Evolutionary conservation across 2,329 filamentous ascomycete species (phyloP).

Genomic region (Fusarium paranaense): DNA sequence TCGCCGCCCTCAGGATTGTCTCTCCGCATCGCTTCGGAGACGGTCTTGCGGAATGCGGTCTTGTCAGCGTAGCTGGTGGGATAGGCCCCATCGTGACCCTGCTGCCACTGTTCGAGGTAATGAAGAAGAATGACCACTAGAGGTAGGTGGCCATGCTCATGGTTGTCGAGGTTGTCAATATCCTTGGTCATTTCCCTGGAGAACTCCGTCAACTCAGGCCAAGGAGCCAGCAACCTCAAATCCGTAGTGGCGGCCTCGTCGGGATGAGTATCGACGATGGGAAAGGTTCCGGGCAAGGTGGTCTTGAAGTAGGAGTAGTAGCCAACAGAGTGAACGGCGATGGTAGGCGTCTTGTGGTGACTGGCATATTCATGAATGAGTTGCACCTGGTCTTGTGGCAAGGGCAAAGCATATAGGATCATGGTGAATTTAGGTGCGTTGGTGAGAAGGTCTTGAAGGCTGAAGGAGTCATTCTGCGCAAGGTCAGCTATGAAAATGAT

Average conservation of each 20-base stretch:
- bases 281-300: constrained; percentile 80
- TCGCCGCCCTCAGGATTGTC: constrained; percentile 87
- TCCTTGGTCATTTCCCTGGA: constrained; percentile 73
- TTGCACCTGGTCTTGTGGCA: constrained; percentile 56
- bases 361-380: constrained; percentile 61
- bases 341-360: constrained; percentile 74
- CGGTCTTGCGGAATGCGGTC: constrained; percentile 78
- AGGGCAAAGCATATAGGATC: constrained; percentile 67
- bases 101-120: constrained; percentile 85
- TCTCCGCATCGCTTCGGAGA: constrained; percentile 75
- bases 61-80: constrained; percentile 88
- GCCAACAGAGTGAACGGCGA: constrained; percentile 89
- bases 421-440: constrained; percentile 60
- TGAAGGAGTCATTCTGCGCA: constrained; percentile 45
- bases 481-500: constrained; percentile 9
- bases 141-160: constrained; percentile 92
- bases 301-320: constrained; percentile 94
- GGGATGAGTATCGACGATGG: constrained; percentile 95
- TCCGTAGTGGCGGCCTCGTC: constrained; percentile 88
- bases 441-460: constrained; percentile 57
- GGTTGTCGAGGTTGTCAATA: constrained; percentile 76
- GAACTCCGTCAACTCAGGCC: constrained; percentile 82
- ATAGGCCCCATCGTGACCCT: constrained; percentile 71
- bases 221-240: constrained; percentile 84
- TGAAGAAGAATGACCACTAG: constrained; percentile 86